A percentile compares a stretch with the other conserved stretches of the same genome.
Conservation (phyloP, 768 basidiomycete species). For the Flagelloscypha sp. region DNA sequence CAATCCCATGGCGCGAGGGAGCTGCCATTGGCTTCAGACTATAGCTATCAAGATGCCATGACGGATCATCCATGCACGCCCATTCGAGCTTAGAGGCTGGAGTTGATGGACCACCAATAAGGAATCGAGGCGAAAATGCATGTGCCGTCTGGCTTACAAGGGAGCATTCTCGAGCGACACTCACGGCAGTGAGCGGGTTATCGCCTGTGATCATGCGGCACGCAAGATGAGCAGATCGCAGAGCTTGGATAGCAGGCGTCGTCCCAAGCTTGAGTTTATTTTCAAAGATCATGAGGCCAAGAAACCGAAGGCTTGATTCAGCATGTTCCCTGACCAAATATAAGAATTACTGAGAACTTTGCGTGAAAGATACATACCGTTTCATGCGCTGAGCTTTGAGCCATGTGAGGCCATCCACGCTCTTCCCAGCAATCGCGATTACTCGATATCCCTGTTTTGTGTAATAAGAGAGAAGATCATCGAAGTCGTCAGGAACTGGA, state of each 20-base stretch:
- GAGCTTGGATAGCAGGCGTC: constrained; percentile 77
- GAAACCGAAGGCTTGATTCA: constrained; percentile 81
- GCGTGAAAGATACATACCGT: constrained; percentile 41
- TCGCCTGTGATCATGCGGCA: constrained; percentile 99
- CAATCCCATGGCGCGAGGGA: constrained; percentile 61
- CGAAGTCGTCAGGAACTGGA: constrained; percentile 91
- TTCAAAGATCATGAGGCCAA: constrained; percentile 95
- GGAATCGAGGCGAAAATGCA: constrained; percentile 79
- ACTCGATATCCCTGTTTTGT: constrained; percentile 95
- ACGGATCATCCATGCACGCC: constrained; percentile 84
- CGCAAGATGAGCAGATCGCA: constrained; percentile 84
- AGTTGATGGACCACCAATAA: constrained; percentile 45
- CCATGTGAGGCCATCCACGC: constrained; percentile 89
- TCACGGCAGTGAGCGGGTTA: constrained; percentile 92
- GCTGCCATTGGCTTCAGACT: constrained; percentile 75
- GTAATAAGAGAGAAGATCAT: constrained; percentile 93
- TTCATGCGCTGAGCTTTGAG: constrained; percentile 95
- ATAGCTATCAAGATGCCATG: constrained; percentile 81
- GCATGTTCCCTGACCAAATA: constrained; percentile 73
- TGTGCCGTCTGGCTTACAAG: constrained; percentile 83
- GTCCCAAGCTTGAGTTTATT: constrained; percentile 95
- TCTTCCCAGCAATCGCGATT: constrained; percentile 97
- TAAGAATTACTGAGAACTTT: constrained; percentile 4
- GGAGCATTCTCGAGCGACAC: constrained; percentile 90
- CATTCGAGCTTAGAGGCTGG: constrained; percentile 69